Conservation (phyloP, 176 grass and related monocot species). For the Carex cristatella region DNA sequence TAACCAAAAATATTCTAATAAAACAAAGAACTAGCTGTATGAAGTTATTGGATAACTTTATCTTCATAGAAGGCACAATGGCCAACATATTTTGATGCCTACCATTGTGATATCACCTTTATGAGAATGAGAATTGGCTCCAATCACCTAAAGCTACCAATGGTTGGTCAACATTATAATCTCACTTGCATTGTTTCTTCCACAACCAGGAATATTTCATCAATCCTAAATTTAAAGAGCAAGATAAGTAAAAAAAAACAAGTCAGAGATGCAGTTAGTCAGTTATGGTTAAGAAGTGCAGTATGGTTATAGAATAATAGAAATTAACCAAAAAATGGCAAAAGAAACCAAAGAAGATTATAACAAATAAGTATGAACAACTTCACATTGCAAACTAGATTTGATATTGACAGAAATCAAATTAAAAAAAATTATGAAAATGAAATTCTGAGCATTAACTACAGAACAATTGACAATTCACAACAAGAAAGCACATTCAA, state of each 20-base stretch:
- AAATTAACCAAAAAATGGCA: neutral
- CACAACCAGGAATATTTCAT: conserved; percentile 1
- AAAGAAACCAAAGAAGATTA: conserved; percentile 1
- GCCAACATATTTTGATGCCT: neutral
- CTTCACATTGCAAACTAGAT: neutral
- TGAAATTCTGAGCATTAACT: neutral
- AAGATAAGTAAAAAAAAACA: neutral
- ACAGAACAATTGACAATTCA: neutral
- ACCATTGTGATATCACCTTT: no score
- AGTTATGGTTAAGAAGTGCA: neutral
- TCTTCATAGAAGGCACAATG: neutral
- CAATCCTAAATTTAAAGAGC: neutral
- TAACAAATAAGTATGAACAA: neutral
- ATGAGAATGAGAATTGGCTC: neutral
- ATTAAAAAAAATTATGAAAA: neutral
- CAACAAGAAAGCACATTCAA: neutral
- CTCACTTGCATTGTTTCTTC: conserved; percentile 13
- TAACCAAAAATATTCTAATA: neutral
- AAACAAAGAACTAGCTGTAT: neutral
- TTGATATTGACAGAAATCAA: neutral
- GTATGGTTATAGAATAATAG: neutral
- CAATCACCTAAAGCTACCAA: neutral
- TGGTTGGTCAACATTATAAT: neutral
- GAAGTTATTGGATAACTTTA: neutral
- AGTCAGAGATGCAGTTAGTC: neutral